Conservation (phyloP, 1,139 yeast species). For the Debaryomyces coudertii region DNA sequence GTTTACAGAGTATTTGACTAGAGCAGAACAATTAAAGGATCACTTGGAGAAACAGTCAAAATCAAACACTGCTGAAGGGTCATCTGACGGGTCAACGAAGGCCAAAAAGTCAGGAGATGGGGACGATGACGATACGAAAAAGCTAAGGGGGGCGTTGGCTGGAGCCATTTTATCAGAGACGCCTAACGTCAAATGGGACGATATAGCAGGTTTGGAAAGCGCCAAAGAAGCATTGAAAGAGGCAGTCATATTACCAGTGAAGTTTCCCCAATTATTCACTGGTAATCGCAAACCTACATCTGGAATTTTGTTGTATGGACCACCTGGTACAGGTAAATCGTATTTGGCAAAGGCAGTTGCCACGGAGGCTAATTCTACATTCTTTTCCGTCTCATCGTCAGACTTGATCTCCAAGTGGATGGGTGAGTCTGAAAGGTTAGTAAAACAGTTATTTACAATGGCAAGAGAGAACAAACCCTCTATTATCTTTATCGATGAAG, state of each 20-base stretch:
- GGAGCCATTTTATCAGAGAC: constrained; percentile 91
- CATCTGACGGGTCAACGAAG: constrained; percentile 61
- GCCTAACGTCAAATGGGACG: constrained; percentile 94
- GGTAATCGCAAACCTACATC: constrained; percentile 93
- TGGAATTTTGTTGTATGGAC: constrained; percentile 92
- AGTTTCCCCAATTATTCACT: constrained; percentile 90
- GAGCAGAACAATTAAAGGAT: constrained; percentile 94
- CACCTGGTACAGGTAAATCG: constrained; percentile 99
- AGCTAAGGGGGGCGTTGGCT: constrained; percentile 86
- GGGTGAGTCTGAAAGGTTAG: constrained; percentile 97
- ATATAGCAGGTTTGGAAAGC: constrained; percentile 91
- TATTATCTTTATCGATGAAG: constrained; percentile 95
- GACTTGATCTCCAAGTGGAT: constrained; percentile 97
- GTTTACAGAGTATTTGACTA: constrained; percentile 84
- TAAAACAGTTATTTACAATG: constrained; percentile 90
- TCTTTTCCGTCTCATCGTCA: constrained; percentile 91
- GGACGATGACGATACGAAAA: constrained; percentile 81
- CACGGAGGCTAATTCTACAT: constrained; percentile 95
- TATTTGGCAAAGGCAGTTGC: constrained; percentile 98
- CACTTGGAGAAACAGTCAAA: constrained; percentile 73
- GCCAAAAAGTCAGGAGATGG: constrained; percentile 53
- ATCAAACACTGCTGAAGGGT: constrained; percentile 51
- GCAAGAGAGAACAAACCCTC: constrained; percentile 96
- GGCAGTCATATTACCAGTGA: constrained; percentile 94
- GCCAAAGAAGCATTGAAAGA: constrained; percentile 98